Evolutionary conservation across 768 basidiomycete species (phyloP).

Genomic region (Rhodocollybia butyracea): DNA sequence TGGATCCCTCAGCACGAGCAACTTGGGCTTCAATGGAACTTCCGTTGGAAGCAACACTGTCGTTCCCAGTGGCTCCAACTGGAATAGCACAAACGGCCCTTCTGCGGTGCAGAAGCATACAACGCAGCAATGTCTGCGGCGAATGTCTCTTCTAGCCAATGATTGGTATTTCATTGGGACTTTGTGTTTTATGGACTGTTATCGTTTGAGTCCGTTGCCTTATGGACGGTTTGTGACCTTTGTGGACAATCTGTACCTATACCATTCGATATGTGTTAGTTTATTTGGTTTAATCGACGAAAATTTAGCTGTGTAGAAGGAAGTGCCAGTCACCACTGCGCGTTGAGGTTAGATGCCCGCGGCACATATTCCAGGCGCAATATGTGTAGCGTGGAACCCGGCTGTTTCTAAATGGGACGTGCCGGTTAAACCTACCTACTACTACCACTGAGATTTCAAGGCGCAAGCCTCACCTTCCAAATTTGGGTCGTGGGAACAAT

Average conservation of each 20-base stretch:
- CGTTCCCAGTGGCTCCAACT: constrained; percentile 11
- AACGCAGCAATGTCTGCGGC: constrained; percentile 8
- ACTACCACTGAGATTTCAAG: neutral
- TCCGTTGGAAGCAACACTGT: constrained; percentile 11
- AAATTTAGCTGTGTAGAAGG: neutral
- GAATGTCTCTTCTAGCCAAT: too few relatives aligned
- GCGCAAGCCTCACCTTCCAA: neutral
- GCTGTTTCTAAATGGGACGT: too few relatives aligned
- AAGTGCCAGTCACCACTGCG: too few relatives aligned
- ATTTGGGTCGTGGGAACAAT: neutral
- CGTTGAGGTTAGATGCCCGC: too few relatives aligned
- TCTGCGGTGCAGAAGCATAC: constrained; percentile 9
- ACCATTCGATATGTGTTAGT: neutral
- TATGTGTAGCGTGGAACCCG: too few relatives aligned
- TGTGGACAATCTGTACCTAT: neutral
- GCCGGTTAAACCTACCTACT: too few relatives aligned
- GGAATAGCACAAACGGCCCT: constrained; percentile 9
- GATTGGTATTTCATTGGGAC: too few relatives aligned
- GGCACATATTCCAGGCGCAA: too few relatives aligned
- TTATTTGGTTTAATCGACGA: neutral
- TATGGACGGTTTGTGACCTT: neutral
- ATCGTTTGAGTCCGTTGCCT: too few relatives aligned
- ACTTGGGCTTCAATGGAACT: constrained; percentile 13
- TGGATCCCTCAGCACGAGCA: constrained; percentile 14
- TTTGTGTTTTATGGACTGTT: too few relatives aligned